Evolutionary conservation across 257 asterid genomes (phyloP), one percentile per base, ranked within the genome.

Genomic region (Echium plantagineum): DNA sequence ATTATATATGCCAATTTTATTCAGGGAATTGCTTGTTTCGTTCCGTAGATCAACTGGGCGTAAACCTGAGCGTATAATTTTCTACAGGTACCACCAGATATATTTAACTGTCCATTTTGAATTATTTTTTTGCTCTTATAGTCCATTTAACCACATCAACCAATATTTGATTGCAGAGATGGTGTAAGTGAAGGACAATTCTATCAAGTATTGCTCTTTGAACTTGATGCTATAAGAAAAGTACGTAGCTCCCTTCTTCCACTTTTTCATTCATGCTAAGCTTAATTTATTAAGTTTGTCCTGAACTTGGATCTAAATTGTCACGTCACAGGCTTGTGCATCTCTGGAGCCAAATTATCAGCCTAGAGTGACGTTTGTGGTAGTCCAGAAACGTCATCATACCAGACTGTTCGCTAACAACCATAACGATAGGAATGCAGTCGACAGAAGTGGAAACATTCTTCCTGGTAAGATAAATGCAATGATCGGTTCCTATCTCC

Each of bases 171-270:
- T 17, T 68, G 28, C 74, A 91, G 97, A 71, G 98, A 91, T 75
- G 97, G 98, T 15, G 98, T 91, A 1, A 91, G 98, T 55, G 98
- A 91, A 68, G 98, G 98, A 9, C 98, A 91, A 60, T 91, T 91
- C 69, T 89, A 91, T 65, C 98, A 91, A 77, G 95, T 91, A 21
- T 66, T 91, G 67, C 94, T 91, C 28, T 82, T 75, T 65, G 98
- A 91, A 68, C 97, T 91, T 17, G 97, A 91, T 73, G 98, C 98
- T 1, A 91, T 91, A 56, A 90, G 97, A 32, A 85, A 81, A 94
- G 98, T 89, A 60, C 54, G 32, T 22, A 13, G 15, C 57, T 10
- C 9, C 57, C 22, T 54, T 10, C 24, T 52, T 49, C 42, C 54
- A 20, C 62, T 64, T 55, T n/a, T 21, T 26, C 61, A 35, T 52